A percentile compares a stretch with the other conserved stretches of the same genome.
These are phyloP conservation scores for Penicillium longicatenatum DNA, from an alignment of 495 filamentous ascomycete species.

Conservation along the genomic window DNA sequence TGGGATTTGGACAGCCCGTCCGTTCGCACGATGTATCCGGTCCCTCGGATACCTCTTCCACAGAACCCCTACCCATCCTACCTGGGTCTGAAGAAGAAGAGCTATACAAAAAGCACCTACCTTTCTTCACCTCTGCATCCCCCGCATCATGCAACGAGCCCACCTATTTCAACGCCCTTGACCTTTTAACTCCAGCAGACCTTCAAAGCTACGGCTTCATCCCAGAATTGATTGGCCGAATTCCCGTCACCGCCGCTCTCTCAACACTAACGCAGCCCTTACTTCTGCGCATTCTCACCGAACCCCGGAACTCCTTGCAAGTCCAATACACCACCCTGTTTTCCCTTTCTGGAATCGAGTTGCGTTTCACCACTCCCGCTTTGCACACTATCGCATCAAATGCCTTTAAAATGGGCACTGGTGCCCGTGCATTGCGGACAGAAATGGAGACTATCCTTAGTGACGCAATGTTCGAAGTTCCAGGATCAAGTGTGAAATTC, in stretches of 20 bases:
- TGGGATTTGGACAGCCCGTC: constrained; percentile 88
- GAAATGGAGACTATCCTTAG: constrained; percentile 85
- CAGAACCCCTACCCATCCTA: constrained; percentile 46
- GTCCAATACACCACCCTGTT: constrained; percentile 87
- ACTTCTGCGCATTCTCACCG: constrained; percentile 84
- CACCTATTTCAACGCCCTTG: constrained; percentile 72
- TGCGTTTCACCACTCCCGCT: constrained; percentile 80
- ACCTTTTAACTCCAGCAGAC: constrained; percentile 78
- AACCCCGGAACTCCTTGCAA: constrained; percentile 84
- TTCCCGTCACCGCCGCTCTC: constrained; percentile 85
- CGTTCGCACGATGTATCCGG: constrained; percentile 43
- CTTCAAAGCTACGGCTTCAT: constrained; percentile 92
- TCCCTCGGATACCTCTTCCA: constrained; percentile 25
- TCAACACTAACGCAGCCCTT: constrained; percentile 76
- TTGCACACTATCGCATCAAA: constrained; percentile 76
- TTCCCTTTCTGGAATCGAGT: constrained; percentile 75
- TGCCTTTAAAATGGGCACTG: constrained; percentile 77
- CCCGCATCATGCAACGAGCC: constrained; percentile 39
- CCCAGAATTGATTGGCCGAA: constrained; percentile 87
- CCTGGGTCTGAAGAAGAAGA: constrained; percentile 58
- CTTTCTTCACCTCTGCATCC: constrained; percentile 58
- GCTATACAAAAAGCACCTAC: constrained; percentile 67
- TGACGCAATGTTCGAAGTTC: constrained; percentile 91
- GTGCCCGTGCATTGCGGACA: constrained; percentile 82
- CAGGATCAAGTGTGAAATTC: constrained; percentile 67